A percentile compares a stretch with the other conserved stretches of the same genome.
These are phyloP conservation scores for Psidium guajava DNA, from an alignment of 345 rosid genomes.

Conservation along the genomic window DNA sequence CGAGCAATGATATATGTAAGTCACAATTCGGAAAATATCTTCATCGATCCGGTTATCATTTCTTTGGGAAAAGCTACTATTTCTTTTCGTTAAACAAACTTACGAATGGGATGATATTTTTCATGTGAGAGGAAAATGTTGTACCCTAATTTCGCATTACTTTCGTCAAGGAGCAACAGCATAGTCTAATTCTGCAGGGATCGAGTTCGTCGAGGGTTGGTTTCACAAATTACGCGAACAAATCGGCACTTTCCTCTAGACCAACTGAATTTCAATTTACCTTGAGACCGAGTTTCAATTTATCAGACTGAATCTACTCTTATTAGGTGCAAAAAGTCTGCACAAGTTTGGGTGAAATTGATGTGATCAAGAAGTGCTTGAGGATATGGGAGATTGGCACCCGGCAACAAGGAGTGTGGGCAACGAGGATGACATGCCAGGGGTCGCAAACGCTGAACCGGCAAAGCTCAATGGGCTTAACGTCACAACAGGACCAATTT, in stretches of 20 bases:
- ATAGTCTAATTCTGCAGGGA: neutral
- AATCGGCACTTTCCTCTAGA: neutral
- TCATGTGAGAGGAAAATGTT: neutral
- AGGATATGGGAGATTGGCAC: neutral
- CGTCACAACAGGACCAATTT: conserved; percentile 9
- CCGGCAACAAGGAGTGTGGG: neutral
- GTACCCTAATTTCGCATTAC: neutral
- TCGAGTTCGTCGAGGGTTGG: neutral
- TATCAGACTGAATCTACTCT: neutral
- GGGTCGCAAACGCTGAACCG: neutral
- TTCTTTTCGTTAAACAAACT: neutral
- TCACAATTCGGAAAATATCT: too few relatives aligned
- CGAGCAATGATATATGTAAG: too few relatives aligned
- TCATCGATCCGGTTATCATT: neutral
- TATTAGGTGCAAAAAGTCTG: neutral
- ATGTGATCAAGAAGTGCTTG: neutral
- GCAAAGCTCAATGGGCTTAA: neutral
- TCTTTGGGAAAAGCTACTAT: neutral
- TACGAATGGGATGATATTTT: neutral
- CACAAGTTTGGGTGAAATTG: neutral
- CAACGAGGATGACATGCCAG: neutral
- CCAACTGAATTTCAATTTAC: neutral
- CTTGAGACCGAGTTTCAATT: neutral
- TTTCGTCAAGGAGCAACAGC: neutral
- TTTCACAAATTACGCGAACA: neutral